These are phyloP conservation scores for Saccharomycopsis hybrid DNA, from an alignment of 1,139 yeast species.

Conservation along the genomic window DNA sequence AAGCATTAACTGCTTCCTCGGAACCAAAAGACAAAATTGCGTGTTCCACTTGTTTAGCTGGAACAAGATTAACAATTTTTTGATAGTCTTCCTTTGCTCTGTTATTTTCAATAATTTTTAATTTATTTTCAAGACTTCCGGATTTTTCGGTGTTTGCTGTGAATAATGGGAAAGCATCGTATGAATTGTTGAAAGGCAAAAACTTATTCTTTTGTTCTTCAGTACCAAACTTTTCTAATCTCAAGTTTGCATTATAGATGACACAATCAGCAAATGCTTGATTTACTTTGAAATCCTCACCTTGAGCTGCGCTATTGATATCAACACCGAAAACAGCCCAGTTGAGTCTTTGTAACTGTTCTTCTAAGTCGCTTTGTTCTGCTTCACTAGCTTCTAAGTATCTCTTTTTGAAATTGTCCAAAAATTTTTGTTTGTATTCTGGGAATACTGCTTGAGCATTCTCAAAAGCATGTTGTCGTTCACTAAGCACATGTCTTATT, in stretches of 20 bases:
- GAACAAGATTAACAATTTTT: conserved; percentile 15
- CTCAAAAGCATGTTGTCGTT: conserved; percentile 70
- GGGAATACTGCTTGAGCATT: conserved; percentile 48
- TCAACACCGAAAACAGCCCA: conserved; percentile 77
- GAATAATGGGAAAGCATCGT: conserved; percentile 45
- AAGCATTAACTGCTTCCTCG: too few relatives aligned
- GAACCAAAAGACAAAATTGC: conserved; percentile 17
- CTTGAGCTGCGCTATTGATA: conserved; percentile 39
- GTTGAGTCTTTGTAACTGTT: conserved; percentile 69
- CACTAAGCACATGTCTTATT: conserved; percentile 81
- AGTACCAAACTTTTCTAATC: conserved; percentile 43
- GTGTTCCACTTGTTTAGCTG: conserved; percentile 20
- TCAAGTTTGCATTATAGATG: conserved; percentile 58
- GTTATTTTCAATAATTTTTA: conserved; percentile 12
- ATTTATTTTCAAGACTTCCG: conserved; percentile 1
- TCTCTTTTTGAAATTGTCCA: conserved; percentile 49
- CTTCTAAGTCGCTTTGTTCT: conserved; percentile 56
- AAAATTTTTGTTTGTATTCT: conserved; percentile 39
- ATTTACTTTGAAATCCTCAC: conserved; percentile 40
- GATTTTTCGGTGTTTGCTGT: conserved; percentile 31
- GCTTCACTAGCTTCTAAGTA: conserved; percentile 54
- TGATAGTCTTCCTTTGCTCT: conserved; percentile 10
- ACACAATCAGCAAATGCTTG: conserved; percentile 64
- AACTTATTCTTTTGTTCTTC: conserved; percentile 25
- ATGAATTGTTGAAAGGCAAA: conserved; percentile 35